phyloP scores from a whole-genome alignment of 2,329 filamentous ascomycete species.

The Aspergillus nomiae region DNA sequence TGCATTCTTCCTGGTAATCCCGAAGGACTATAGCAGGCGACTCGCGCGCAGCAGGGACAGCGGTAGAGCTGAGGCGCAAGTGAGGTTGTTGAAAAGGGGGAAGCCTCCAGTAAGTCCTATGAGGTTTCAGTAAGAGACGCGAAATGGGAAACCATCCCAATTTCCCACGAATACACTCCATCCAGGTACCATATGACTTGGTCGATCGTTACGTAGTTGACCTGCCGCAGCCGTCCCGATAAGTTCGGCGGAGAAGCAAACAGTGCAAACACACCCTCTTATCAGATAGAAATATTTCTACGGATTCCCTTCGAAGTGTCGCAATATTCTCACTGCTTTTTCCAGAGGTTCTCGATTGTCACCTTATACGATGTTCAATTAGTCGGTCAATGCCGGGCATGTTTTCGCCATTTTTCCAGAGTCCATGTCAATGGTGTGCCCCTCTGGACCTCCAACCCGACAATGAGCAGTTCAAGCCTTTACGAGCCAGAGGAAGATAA shows the following conservation, averaged over 20 bases:
- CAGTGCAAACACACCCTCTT: conserved; percentile 40
- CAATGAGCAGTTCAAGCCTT: conserved; percentile 40
- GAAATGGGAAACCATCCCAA: conserved; percentile 24
- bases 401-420: conserved; percentile 18
- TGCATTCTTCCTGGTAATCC: conserved; percentile 89
- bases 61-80: conserved; percentile 27
- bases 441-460: conserved; percentile 53
- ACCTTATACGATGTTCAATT: conserved; percentile 1
- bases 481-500: conserved; percentile 38
- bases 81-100: conserved; percentile 30
- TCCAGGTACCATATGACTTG: conserved; percentile 21
- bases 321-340: neutral
- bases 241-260: conserved; percentile 29
- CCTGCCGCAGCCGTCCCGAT: neutral
- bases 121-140: conserved; percentile 15
- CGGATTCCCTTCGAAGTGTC: conserved; percentile 3
- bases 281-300: conserved; percentile 20
- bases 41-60: conserved; percentile 15
- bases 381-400: conserved; percentile 23
- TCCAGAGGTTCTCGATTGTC: neutral
- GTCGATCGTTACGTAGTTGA: neutral
- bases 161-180: conserved; percentile 33
- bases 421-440: conserved; percentile 26
- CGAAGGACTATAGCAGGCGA: conserved; percentile 62
- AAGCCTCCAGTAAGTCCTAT: conserved; percentile 21